Base-by-base conservation (phyloP, 1,284 basidiomycete genomes). In the Marasmius sp. region DNA sequence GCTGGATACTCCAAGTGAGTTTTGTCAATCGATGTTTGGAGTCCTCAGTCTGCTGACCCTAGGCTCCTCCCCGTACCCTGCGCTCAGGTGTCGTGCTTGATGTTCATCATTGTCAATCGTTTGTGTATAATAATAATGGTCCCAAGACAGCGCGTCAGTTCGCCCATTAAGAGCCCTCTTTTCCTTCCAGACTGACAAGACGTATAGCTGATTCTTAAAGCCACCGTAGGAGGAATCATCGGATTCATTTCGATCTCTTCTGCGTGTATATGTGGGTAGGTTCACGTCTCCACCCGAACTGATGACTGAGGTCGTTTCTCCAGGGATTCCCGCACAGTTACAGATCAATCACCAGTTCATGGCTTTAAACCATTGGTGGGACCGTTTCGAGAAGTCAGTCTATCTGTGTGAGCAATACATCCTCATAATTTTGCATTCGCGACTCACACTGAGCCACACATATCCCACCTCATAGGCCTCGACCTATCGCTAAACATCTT, bases 41-140 rank as follows among this genome's bases (percentile, higher is more conserved):
- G 27, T 27, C 27, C 27, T 27, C 27, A 27, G 27, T 27, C 27
- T 5, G 27, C 27, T 27, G 27, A 27, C 27, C 27, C 27, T 5
- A n/a, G n/a, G n/a, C 27, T 27, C 27, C 27, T 27, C 27, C 27
- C 27, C 27, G 27, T 27, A 5, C 27, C 27, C 27, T 27, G 27
- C 27, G 27, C 27, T 27, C 5, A 27, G 27, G 27, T 27, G 27
- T 27, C 27, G 16, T 47, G 18, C 20, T 38, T 60, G 10, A 52
- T 60, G 38, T 52, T 55, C 34, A 60, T 60, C 39, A 60, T 60
- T 18, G 59, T 54, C 59, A 60, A 60, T 48, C 59, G 59, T 33
- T 49, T 54, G 8, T 55, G 59, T 47, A 20, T 60, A 9, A 20
- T 60, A 18, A 27, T 49, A 18, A 49, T 33, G n/a, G 36, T 20